Base-by-base conservation (phyloP, 805 yeast species). In the Suhomyces prunicola region DNA sequence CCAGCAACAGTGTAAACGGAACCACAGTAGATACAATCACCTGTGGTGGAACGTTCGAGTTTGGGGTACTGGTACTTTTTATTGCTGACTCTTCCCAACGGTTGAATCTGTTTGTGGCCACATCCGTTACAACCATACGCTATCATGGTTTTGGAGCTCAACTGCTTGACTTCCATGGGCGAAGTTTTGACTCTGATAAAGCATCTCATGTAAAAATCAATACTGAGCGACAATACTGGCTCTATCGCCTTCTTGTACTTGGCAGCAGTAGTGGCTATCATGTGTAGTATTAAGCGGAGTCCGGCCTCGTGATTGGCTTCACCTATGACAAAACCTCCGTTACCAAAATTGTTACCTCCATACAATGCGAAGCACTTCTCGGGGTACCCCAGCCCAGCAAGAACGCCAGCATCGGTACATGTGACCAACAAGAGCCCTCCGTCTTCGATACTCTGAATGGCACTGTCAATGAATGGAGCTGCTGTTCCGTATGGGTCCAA, bases 401-500 rank as follows among this genome's bases (percentile, higher is more conserved):
- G 77, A 0, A 94, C 97, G 0, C 96, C 96, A 13, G 96, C 79
- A 72, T 94, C 99, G 0, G 99, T 94, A 68, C 99, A 94, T 0
- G 99, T 94, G 3, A 94, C 93, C 48, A 94, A 73, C 58, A 94
- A 70, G 44, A 94, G 63, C 1, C 98, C 99, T 52, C 86, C 92
- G 59, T 92, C 91, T 47, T 80, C 81, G n/a, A 92, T 81, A 31
- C 86, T 75, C 63, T 90, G 96, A 31, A 94, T 76, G 0, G 98
- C 97, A 31, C 94, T 84, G 67, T 94, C 99, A 27, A 94, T 78
- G 66, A 94, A 94, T 6, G 99, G 99, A 0, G 97, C 83, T 0
- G 97, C 99, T 0, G 97, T 87, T 29, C 99, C 99, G 66, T 94
- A 94, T 0, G 99, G 99, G 69, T 94, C 99, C 49, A 94, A 78